Percentiles rank a stretch among this genome's conserved stretches.
Evolutionary conservation across 257 asterid genomes (phyloP).

Genomic region (Ajuga chamaepitys): DNA sequence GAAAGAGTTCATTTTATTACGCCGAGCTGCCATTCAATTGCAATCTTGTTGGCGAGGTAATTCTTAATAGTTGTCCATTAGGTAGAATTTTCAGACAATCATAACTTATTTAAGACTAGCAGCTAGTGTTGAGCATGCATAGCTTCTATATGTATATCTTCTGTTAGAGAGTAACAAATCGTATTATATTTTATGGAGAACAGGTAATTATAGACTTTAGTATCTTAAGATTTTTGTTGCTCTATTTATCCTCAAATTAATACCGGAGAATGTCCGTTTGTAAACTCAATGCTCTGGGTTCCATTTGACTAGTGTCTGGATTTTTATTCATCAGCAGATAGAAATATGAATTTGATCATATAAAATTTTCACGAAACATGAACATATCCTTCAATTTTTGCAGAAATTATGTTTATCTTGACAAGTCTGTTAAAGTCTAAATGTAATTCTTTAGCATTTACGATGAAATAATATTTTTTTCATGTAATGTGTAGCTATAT

Average conservation of each 20-base stretch:
- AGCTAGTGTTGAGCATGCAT: neutral
- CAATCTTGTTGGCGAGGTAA: slow-evolving; percentile 99
- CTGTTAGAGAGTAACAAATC: neutral
- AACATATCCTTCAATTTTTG: neutral
- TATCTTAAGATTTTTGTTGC: neutral
- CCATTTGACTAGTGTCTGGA: neutral
- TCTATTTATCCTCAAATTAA: neutral
- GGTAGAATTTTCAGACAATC: too few relatives aligned
- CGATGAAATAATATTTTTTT: slow-evolving; percentile 1
- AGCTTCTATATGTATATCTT: neutral
- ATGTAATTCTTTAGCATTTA: neutral
- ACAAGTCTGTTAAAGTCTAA: slow-evolving; percentile 1
- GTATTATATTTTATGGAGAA: neutral
- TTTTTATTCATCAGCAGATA: neutral
- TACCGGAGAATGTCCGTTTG: neutral
- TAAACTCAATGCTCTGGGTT: slow-evolving; percentile 2
- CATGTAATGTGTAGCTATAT: slow-evolving; percentile 30
- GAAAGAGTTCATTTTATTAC: slow-evolving; percentile 71
- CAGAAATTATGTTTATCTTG: slow-evolving; percentile 52
- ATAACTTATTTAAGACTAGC: slow-evolving; percentile 1
- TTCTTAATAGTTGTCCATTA: too few relatives aligned
- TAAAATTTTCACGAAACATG: neutral
- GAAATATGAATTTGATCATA: neutral
- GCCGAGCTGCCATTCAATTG: slow-evolving; percentile 75
- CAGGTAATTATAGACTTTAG: neutral